Evolutionary conservation across 306 rosid species (phyloP), one percentile per base, ranked within the genome.

Genomic region (Alnus rubra): DNA sequence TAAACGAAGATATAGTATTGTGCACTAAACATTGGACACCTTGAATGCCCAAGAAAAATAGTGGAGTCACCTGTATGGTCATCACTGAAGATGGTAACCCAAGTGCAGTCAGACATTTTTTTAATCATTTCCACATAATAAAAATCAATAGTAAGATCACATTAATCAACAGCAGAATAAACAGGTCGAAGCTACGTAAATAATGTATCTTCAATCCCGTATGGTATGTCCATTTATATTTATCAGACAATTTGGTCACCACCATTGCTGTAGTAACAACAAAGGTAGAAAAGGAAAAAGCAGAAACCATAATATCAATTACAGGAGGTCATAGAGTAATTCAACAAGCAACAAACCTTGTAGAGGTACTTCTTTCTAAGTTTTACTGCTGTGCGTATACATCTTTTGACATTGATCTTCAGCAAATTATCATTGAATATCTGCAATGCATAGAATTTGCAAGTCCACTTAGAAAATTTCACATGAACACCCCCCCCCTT

Each of bases 341-440:
- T 56, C 71, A 80, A 48, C 33, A 30, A 74, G 71, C 60, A 86
- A 42, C 87, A 74, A 52, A 88, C 98, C 98, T 94, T 94, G 81
- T 84, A 86, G 52, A 92, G 78, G 82, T 94, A 94, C 86, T 94
- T 94, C 88, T 92, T 92, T 74, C 97, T 88, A 68, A 94, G 89
- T 83, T 88, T 94, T 87, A 94, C 85, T 71, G 97, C 97, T 47
- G 84, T 81, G 78, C 82, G 86, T 83, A 92, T 75, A 78, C 94
- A 88, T 80, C 96, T 89, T 87, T 86, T 94, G 55, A 92, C 96
- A 82, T 86, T 82, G 80, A 94, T 88, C 89, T 86, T 89, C 86
- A 94, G 83, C 87, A 90, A 81, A 4, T 92, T 94, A 86, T 94
- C 98, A 78, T 94, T 94, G 84, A 92, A 92, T 81, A 92, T 88